phyloP scores from a whole-genome alignment of 345 rosid species.

The Corymbia maculata region DNA sequence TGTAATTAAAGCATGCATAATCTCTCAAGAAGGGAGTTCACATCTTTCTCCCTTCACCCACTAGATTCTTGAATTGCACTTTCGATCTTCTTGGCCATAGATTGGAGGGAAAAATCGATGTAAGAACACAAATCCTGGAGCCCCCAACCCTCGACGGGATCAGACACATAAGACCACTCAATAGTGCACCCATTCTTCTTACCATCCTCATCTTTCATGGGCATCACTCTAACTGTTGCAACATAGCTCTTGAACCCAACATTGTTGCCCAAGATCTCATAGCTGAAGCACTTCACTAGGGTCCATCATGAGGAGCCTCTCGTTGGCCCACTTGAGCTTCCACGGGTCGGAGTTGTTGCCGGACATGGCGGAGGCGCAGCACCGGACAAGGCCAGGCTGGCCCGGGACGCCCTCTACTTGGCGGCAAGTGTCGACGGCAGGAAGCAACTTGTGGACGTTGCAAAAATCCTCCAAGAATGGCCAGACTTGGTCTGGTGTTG shows the following conservation, averaged over 20 bases:
- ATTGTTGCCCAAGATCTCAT: constrained; percentile 49
- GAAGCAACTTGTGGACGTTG: constrained; percentile 43
- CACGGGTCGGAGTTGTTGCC: neutral
- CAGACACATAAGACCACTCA: constrained; percentile 58
- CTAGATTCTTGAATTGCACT: neutral
- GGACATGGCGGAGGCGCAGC: constrained; percentile 13
- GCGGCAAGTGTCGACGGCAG: constrained; percentile 34
- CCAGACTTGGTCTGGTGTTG: constrained; percentile 46
- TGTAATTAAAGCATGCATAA: neutral
- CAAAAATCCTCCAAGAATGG: constrained; percentile 46
- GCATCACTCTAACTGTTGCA: constrained; percentile 30
- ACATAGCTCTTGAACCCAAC: constrained; percentile 34
- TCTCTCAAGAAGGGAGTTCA: neutral
- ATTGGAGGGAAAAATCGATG: constrained; percentile 18
- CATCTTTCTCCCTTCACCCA: neutral
- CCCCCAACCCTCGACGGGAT: constrained; percentile 47
- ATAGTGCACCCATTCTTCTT: constrained; percentile 19
- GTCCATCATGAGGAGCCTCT: constrained; percentile 38
- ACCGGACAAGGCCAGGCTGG: constrained; percentile 42
- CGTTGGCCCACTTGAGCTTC: constrained; percentile 29
- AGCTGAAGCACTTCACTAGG: constrained; percentile 31
- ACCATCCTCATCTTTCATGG: constrained; percentile 1
- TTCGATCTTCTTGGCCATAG: constrained; percentile 41
- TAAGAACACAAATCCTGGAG: constrained; percentile 27
- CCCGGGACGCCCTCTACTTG: constrained; percentile 33